Conservation (phyloP, 306 rosid species). For the Lathyrus tuberosus region DNA sequence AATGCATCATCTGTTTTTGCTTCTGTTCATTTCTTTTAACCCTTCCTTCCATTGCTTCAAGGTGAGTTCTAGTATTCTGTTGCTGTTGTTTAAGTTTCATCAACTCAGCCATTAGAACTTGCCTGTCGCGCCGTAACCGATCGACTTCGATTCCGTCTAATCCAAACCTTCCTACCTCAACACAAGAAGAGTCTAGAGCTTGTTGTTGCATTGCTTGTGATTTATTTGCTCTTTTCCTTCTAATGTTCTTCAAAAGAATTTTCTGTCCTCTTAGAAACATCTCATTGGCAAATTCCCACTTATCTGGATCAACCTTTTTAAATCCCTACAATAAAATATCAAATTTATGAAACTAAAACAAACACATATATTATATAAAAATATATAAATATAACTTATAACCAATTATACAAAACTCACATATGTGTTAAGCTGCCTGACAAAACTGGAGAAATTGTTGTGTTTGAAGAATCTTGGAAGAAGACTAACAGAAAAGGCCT, state of each 20-base stretch:
- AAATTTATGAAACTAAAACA: constrained; percentile 2
- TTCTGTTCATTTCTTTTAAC: constrained; percentile 62
- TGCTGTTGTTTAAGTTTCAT: constrained; percentile 78
- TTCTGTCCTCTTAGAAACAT: constrained; percentile 81
- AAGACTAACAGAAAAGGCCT: constrained; percentile 61
- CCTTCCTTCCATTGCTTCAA: constrained; percentile 64
- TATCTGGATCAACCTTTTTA: constrained; percentile 82
- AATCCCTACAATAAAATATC: constrained; percentile 68
- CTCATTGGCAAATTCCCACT: constrained; percentile 89
- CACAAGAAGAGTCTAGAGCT: constrained; percentile 54
- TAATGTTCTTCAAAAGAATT: constrained; percentile 68
- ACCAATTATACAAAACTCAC: constrained; percentile 46
- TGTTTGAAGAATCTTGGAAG: constrained; percentile 93
- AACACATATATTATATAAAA: not conserved
- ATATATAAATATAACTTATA: not conserved
- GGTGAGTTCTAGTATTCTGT: constrained; percentile 50
- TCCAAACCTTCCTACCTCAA: constrained; percentile 77
- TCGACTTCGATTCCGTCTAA: constrained; percentile 59
- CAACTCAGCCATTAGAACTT: constrained; percentile 67
- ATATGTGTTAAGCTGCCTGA: constrained; percentile 92
- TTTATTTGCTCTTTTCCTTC: constrained; percentile 63
- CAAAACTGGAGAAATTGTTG: constrained; percentile 92
- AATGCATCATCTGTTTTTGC: constrained; percentile 69
- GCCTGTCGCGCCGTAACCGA: constrained; percentile 65
- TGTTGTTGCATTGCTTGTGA: constrained; percentile 52